Conservation (phyloP, 2,329 filamentous ascomycete species). For the Fusarium succisae region DNA sequence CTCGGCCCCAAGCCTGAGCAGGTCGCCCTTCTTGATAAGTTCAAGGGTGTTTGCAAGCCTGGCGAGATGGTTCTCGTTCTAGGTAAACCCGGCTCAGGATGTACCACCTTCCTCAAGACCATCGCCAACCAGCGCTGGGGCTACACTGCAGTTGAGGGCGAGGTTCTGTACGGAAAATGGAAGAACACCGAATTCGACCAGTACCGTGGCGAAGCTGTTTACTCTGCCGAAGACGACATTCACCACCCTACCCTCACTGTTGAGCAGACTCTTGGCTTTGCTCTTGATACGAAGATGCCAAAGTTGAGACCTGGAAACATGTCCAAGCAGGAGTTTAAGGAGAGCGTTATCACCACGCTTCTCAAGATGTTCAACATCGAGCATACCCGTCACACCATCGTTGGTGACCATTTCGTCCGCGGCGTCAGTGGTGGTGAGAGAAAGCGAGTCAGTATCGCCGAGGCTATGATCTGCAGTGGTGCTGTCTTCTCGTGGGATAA, state of each 20-base stretch:
- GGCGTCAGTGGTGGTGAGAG: constrained; percentile 79
- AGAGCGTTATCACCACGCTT: constrained; percentile 76
- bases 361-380: constrained; percentile 95
- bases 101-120: constrained; percentile 74
- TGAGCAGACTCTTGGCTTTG: constrained; percentile 86
- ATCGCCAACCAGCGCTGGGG: constrained; percentile 72
- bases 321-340: constrained; percentile 78
- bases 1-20: constrained; percentile 74
- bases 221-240: constrained; percentile 82
- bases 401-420: constrained; percentile 83
- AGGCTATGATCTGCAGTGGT: constrained; percentile 80
- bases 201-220: constrained; percentile 84
- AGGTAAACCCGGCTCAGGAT: constrained; percentile 78
- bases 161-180: constrained; percentile 82
- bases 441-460: constrained; percentile 78
- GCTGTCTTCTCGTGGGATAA: constrained; percentile 82
- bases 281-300: constrained; percentile 84
- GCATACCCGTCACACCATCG: constrained; percentile 84
- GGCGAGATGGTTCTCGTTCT: constrained; percentile 91
- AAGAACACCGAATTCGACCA: constrained; percentile 74
- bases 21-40: constrained; percentile 77
- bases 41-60: constrained; percentile 75
- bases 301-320: constrained; percentile 80
- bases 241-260: constrained; percentile 89
- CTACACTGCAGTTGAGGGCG: constrained; percentile 67